Conservation (phyloP, 441 rosid genomes). For the Jatropha podagrica region DNA sequence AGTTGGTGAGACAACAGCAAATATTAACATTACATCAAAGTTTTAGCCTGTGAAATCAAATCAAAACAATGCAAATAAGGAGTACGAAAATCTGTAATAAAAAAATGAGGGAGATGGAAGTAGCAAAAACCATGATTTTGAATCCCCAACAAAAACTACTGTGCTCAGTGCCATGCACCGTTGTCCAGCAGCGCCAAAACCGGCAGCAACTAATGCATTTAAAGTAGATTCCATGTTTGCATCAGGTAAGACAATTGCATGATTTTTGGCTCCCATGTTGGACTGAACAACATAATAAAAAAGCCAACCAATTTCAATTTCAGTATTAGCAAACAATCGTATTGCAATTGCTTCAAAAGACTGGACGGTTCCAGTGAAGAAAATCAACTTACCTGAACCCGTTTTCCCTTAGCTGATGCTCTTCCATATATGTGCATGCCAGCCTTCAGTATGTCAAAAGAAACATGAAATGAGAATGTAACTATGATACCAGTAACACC, state of each 20-base stretch:
- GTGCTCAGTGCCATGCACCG: slow-evolving; percentile 99
- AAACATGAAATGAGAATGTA: slow-evolving; percentile 21
- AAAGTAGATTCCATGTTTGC: slow-evolving; percentile 74
- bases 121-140: slow-evolving; percentile 58
- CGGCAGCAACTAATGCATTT: slow-evolving; percentile 89
- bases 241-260: slow-evolving; percentile 83
- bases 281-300: slow-evolving; percentile 46
- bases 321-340: slow-evolving; percentile 9
- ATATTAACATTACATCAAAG: not conserved
- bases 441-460: slow-evolving; percentile 49
- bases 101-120: not conserved
- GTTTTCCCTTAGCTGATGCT: slow-evolving; percentile 91
- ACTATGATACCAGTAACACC: not conserved
- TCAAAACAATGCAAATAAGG: not conserved
- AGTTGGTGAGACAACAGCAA: not conserved
- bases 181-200: slow-evolving; percentile 99
- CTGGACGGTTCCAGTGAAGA: not conserved
- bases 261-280: slow-evolving; percentile 98
- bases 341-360: not conserved
- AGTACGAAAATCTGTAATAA: not conserved
- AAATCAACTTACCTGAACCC: slow-evolving; percentile 68
- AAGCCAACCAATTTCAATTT: slow-evolving; percentile 24
- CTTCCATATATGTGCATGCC: slow-evolving; percentile 93
- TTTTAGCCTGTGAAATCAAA: not conserved
- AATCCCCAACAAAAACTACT: slow-evolving; percentile 76